phyloP scores from a whole-genome alignment of 805 yeast species.

The Nakazawaea ambrosiae region DNA sequence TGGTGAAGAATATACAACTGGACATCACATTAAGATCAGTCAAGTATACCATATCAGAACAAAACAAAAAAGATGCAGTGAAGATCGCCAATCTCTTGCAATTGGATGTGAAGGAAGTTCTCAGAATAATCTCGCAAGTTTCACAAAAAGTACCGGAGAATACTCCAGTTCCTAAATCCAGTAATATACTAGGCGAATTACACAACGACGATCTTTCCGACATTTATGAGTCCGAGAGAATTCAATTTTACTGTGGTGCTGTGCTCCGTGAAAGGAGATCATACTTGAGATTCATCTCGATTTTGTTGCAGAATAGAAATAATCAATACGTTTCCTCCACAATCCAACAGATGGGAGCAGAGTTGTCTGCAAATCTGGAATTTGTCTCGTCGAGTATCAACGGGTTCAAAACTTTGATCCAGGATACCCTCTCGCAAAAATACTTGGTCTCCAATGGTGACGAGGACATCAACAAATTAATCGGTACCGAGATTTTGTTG shows the following conservation, averaged over 20 bases:
- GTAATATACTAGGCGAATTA: not conserved
- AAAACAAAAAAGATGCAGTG: conserved; percentile 30
- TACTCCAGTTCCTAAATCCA: conserved; percentile 8
- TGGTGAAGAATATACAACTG: not conserved
- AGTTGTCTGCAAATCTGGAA: conserved; percentile 18
- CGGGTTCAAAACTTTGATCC: not conserved
- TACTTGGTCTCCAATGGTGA: not conserved
- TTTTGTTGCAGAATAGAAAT: conserved; percentile 25
- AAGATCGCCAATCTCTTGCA: conserved; percentile 31
- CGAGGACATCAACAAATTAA: conserved; percentile 1
- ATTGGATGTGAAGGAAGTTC: conserved; percentile 36
- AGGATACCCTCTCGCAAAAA: not conserved
- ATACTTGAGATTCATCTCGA: conserved; percentile 34
- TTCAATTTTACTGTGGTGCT: conserved; percentile 28
- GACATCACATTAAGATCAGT: conserved; percentile 34
- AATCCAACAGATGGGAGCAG: conserved; percentile 31
- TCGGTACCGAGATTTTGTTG: conserved; percentile 2
- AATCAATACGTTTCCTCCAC: conserved; percentile 19
- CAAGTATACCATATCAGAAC: conserved; percentile 27
- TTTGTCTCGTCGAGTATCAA: conserved; percentile 1
- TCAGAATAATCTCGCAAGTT: conserved; percentile 39
- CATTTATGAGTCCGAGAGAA: conserved; percentile 27
- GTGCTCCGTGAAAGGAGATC: conserved; percentile 46
- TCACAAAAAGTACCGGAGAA: conserved; percentile 29
- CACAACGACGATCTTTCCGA: conserved; percentile 13